These are phyloP conservation scores for Candida labiduridarum DNA, from an alignment of 1,139 yeast genomes.

Conservation along the genomic window DNA sequence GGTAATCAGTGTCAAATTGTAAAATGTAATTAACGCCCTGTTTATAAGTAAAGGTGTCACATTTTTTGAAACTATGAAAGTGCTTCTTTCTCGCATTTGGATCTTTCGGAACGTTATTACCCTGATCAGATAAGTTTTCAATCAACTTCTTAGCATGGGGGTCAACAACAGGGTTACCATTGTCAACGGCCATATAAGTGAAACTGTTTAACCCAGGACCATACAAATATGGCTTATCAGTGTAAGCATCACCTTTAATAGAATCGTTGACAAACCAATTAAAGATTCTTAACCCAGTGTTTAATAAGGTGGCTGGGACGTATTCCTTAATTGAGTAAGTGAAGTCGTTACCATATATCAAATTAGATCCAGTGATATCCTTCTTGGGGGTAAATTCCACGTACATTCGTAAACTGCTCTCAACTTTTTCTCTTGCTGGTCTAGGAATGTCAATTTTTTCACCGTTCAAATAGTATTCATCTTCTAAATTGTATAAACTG, in stretches of 20 bases:
- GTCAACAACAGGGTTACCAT: conserved; percentile 7
- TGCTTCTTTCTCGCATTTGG: conserved; percentile 37
- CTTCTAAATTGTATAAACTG: conserved; percentile 36
- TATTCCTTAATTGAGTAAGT: conserved; percentile 58
- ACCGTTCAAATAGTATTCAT: conserved; percentile 31
- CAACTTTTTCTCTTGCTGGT: conserved; percentile 8
- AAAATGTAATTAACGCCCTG: conserved; percentile 28
- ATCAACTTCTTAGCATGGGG: conserved; percentile 11
- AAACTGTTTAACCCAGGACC: conserved; percentile 65
- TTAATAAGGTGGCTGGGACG: conserved; percentile 52
- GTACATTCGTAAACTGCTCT: conserved; percentile 37
- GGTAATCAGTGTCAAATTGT: conserved; percentile 42
- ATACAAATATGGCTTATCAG: conserved; percentile 62
- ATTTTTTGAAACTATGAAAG: conserved; percentile 31
- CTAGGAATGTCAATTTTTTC: conserved; percentile 19
- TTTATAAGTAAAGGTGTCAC: conserved; percentile 35
- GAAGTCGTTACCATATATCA: conserved; percentile 72
- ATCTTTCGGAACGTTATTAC: conserved; percentile 29
- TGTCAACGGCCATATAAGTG: conserved; percentile 31
- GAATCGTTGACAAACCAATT: conserved; percentile 64
- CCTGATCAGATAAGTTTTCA: conserved; percentile 21
- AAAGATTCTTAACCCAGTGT: conserved; percentile 56
- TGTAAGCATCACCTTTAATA: conserved; percentile 63
- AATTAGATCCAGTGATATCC: conserved; percentile 50
- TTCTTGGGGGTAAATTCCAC: conserved; percentile 43